Evolutionary conservation across 148 eudicot species (phyloP), one percentile per base, ranked within the genome.

Genomic region (Chenopodium quinoa): DNA sequence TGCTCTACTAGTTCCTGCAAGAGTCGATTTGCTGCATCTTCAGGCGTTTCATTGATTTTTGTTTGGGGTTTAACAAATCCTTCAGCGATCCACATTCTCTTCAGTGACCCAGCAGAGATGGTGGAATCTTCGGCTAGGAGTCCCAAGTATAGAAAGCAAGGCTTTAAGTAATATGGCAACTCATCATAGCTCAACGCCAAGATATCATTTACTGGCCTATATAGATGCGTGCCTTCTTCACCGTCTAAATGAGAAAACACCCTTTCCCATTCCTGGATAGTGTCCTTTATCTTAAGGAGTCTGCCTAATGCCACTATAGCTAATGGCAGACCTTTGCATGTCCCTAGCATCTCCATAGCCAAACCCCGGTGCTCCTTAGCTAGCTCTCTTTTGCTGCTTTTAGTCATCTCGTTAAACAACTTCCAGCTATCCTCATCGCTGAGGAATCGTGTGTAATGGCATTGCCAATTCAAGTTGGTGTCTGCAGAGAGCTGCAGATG

Each of bases 101-200:
- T 76, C n/a, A 87, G 44, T 62, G 12, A 11, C n/a, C 77, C 80
- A 7, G 52, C 76, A 2, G 78, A 32, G 25, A 84, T 84, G 75
- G 75, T 32, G 3, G 54, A 60, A 27, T 78, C 85, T 75, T 84
- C 78, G 4, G 80, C 83, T 14, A 84, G 80, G 23, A 79, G 68
- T 10, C 79, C 83, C 73, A 87, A 67, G 68, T 85, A 85, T 9
- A 85, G 80, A 54, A 85, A 85, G 68, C 85, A 85, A 1, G 84
- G 85, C 62, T 85, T 82, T 31, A 85, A 67, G 71, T 85, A 79
- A 34, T 70, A 11, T 0, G 78, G 82, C 23, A 83, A 27, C 1
- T 74, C 70, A 19, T 83, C 75, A 47, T 74, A 83, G 52, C 85
- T 83, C 5, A 74, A 27, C 6, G 79, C 75, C 32, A 83, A 72